phyloP scores from a whole-genome alignment of 352 stramenopile species.

The Albugo candida region DNA sequence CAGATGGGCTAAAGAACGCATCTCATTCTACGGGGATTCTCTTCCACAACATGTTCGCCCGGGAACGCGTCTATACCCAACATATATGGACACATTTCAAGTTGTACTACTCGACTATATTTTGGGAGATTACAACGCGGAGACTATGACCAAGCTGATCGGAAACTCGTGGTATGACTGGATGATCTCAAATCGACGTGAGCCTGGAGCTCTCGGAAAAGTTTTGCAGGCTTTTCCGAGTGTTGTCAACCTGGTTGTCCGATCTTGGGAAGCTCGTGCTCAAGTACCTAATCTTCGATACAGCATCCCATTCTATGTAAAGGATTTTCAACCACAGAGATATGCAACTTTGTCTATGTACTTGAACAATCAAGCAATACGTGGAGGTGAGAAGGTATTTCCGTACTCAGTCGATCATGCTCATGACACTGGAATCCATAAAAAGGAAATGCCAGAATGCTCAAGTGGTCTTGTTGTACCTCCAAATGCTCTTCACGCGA shows the following conservation, averaged over 20 bases:
- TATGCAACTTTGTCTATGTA: too few relatives aligned
- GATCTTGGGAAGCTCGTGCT: constrained; percentile 16
- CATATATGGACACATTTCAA: constrained; percentile 34
- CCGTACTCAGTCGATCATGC: too few relatives aligned
- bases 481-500: too few relatives aligned
- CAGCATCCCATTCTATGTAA: not conserved
- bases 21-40: constrained; percentile 26
- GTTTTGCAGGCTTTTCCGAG: constrained; percentile 12
- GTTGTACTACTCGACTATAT: constrained; percentile 27
- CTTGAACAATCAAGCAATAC: too few relatives aligned
- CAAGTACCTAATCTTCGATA: constrained; percentile 1
- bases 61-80: constrained; percentile 25
- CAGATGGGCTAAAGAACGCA: constrained; percentile 39
- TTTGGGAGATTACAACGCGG: constrained; percentile 22
- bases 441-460: too few relatives aligned
- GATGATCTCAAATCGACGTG: constrained; percentile 23
- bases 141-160: constrained; percentile 17
- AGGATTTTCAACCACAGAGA: too few relatives aligned
- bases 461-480: too few relatives aligned
- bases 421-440: too few relatives aligned
- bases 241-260: constrained; percentile 25
- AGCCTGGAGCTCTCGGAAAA: constrained; percentile 31
- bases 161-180: constrained; percentile 25
- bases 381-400: too few relatives aligned
- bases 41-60: constrained; percentile 17